These are phyloP conservation scores for Candida boleticola DNA, from an alignment of 805 yeast species.

Conservation along the genomic window DNA sequence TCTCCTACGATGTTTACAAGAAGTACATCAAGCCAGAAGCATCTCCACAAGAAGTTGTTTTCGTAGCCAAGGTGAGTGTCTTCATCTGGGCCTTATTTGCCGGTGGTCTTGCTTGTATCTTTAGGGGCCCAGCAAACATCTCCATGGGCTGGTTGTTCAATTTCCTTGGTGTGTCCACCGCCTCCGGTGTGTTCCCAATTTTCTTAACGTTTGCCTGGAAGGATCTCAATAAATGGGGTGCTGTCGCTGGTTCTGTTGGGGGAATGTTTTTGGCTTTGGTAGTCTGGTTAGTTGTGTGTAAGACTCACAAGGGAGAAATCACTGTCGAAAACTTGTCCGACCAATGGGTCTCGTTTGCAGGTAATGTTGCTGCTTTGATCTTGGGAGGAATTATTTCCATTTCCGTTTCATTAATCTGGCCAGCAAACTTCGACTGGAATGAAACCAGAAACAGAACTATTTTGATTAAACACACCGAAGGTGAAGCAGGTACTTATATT, in stretches of 20 bases:
- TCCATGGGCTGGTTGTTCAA: constrained; percentile 39
- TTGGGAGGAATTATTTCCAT: constrained; percentile 36
- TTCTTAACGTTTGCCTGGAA: constrained; percentile 26
- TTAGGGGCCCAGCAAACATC: constrained; percentile 23
- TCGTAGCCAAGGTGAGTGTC: constrained; percentile 19
- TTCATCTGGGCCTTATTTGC: constrained; percentile 20
- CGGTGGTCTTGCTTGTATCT: constrained; percentile 19
- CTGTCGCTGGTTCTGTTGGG: constrained; percentile 35
- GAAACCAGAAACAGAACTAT: constrained; percentile 33
- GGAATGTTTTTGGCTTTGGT: constrained; percentile 35
- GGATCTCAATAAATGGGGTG: constrained; percentile 33
- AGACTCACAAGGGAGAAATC: constrained; percentile 32
- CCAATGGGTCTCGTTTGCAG: constrained; percentile 42
- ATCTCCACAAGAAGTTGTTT: constrained; percentile 21
- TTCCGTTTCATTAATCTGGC: constrained; percentile 28
- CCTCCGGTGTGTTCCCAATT: constrained; percentile 26
- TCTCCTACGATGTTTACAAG: constrained; percentile 25
- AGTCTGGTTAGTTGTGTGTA: constrained; percentile 39
- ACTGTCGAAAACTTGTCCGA: constrained; percentile 30
- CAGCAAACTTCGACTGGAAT: constrained; percentile 38
- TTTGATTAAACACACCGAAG: constrained; percentile 7
- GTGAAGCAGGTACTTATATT: not conserved
- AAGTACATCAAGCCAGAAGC: constrained; percentile 21
- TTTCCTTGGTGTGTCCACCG: constrained; percentile 26
- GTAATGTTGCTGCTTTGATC: constrained; percentile 35